Base-by-base conservation (phyloP, 2,329 filamentous ascomycete species). In the Apiospora saccharicola region DNA sequence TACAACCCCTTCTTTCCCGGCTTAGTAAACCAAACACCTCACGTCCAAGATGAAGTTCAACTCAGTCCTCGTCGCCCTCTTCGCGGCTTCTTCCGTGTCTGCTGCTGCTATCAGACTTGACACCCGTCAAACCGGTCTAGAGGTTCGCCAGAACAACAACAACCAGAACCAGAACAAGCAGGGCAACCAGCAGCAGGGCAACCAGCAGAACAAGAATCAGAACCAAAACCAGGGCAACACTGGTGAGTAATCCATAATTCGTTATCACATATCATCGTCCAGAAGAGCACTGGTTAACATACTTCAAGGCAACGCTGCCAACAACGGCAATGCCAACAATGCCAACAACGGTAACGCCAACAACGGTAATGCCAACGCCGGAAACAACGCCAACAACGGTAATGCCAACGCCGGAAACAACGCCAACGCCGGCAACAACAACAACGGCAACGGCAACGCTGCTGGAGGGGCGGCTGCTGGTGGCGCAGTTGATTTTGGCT, bases 401-500 rank as follows among this genome's bases (percentile, higher is more conserved):
- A 57, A 57, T 14, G 26, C 14, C 4, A 53, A 53, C 10, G 49
- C 49, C 3, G n/a, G n/a, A n/a, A 14, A 22, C 44, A 47, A 47
- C 44, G 44, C 12, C 16, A 51, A 51, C n/a, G 49, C n/a, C n/a
- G n/a, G n/a, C n/a, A n/a, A n/a, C n/a, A n/a, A n/a, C 49, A 51
- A 51, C 10, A n/a, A n/a, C 49, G n/a, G n/a, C n/a, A 51, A 34
- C 7, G 30, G 7, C 16, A 30, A 22, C 26, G 53, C 24, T 7
- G 44, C 67, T 5, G 67, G 24, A 3, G 43, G 26, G 3, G 19
- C 16, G 7, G 43, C 44, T 7, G 72, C 75, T 22, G 78, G 74
- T 46, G 76, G 75, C 22, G 84, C 80, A 1, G 83, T 84, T 34
- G 85, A 88, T 78, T 88, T 88, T 73, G 86, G 87, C 64, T 76